Evolutionary conservation across 495 filamentous ascomycete species (phyloP).

Genomic region (Talaromyces thailandensis): DNA sequence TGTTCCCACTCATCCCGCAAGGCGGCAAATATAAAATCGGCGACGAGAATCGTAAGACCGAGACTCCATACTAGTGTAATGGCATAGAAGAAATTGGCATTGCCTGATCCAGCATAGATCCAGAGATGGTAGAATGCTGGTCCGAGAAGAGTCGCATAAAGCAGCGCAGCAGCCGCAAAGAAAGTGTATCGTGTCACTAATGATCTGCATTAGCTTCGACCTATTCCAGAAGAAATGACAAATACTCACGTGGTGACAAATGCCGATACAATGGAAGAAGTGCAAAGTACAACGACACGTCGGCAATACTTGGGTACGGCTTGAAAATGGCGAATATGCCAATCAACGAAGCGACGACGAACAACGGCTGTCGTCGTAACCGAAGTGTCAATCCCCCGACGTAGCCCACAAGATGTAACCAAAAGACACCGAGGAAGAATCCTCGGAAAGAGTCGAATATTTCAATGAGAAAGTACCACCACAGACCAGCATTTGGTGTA

Average conservation of each 20-base stretch:
- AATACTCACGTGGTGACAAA: constrained; percentile 73
- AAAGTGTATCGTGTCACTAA: constrained; percentile 90
- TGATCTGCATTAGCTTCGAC: background rate
- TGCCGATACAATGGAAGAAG: constrained; percentile 83
- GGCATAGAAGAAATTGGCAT: constrained; percentile 99
- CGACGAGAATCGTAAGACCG: constrained; percentile 69
- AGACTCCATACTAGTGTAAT: constrained; percentile 97
- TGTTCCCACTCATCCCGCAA: constrained; percentile 91
- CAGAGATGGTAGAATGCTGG: constrained; percentile 96
- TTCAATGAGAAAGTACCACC: constrained; percentile 99
- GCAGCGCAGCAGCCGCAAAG: constrained; percentile 65
- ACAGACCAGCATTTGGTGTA: constrained; percentile 89
- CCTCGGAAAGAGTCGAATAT: constrained; percentile 98
- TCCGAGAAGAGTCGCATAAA: constrained; percentile 82
- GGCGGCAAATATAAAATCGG: constrained; percentile 78
- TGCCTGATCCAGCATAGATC: constrained; percentile 97
- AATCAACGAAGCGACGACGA: constrained; percentile 68
- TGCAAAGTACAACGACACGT: constrained; percentile 74
- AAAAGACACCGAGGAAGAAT: constrained; percentile 96
- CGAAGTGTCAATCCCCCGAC: constrained; percentile 75
- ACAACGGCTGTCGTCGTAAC: constrained; percentile 74
- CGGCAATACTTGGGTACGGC: constrained; percentile 87
- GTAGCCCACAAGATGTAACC: constrained; percentile 87
- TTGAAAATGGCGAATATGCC: constrained; percentile 92
- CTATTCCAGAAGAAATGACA: background rate